Conservation (phyloP, 331 rosid genomes). For the Malus hybrid region DNA sequence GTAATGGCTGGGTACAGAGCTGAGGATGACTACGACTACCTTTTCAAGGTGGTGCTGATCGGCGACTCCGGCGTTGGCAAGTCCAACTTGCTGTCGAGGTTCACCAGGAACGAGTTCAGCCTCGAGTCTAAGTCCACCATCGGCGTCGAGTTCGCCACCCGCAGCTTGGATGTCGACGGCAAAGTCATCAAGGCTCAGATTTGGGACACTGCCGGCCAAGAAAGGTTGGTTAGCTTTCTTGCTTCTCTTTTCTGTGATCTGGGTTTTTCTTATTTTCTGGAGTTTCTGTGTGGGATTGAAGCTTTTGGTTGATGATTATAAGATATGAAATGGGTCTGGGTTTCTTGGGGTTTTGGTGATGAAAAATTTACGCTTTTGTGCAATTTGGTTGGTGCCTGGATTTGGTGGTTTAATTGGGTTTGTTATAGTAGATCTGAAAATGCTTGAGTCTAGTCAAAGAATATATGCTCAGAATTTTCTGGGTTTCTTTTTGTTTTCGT, state of each 20-base stretch:
- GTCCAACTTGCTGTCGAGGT: slow-evolving; percentile 49
- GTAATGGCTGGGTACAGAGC: slow-evolving; percentile 61
- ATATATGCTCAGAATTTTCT: background rate
- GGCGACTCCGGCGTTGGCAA: slow-evolving; percentile 57
- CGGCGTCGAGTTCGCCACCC: slow-evolving; percentile 51
- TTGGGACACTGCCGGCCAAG: slow-evolving; percentile 55
- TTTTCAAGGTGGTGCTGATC: slow-evolving; percentile 67
- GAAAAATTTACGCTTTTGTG: background rate
- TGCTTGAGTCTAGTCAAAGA: background rate
- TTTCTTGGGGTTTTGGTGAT: background rate
- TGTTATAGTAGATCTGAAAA: slow-evolving; percentile 17
- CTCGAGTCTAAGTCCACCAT: slow-evolving; percentile 53
- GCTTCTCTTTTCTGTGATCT: background rate
- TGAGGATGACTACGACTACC: slow-evolving; percentile 68
- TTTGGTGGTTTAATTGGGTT: slow-evolving; percentile 3
- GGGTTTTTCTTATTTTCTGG: background rate
- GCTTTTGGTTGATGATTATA: background rate
- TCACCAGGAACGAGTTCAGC: slow-evolving; percentile 50
- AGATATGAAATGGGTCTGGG: background rate
- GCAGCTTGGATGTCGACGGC: slow-evolving; percentile 40
- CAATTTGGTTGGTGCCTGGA: background rate
- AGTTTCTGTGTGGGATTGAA: background rate
- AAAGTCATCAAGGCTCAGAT: slow-evolving; percentile 53
- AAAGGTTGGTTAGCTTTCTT: slow-evolving; percentile 22
- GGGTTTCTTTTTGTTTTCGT: background rate